Percentiles rank a stretch among this genome's conserved stretches.
phyloP scores from a whole-genome alignment of 495 filamentous ascomycete species.

The Podospora pseudopauciseta region DNA sequence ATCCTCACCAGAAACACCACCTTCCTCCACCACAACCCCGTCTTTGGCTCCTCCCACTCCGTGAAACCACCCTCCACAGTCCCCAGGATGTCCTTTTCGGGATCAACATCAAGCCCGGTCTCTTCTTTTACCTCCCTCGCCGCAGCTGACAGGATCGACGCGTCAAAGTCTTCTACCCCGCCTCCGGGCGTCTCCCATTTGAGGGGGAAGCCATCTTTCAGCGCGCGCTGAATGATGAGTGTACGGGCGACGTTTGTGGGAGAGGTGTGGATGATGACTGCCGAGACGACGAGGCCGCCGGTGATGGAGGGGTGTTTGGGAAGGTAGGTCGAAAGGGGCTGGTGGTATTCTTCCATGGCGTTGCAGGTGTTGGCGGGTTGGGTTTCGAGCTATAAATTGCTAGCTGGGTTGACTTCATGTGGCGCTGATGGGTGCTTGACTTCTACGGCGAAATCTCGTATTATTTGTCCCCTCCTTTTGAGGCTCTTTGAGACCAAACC shows the following conservation, averaged over 20 bases:
- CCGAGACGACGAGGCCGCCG: conserved; percentile 30
- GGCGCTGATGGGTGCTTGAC: no score
- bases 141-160: conserved; percentile 41
- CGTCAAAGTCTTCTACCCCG: conserved; percentile 40
- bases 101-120: conserved; percentile 38
- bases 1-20: conserved; percentile 35
- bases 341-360: background rate
- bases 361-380: background rate
- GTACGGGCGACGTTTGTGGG: conserved; percentile 22
- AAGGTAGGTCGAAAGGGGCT: conserved; percentile 21
- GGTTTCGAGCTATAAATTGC: background rate
- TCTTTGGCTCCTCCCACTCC: conserved; percentile 16
- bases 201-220: conserved; percentile 42
- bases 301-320: conserved; percentile 21
- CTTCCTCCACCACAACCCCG: conserved; percentile 29
- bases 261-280: conserved; percentile 30
- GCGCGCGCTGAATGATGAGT: conserved; percentile 48
- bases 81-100: conserved; percentile 25
- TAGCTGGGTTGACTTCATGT: background rate
- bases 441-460: background rate
- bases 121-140: conserved; percentile 52
- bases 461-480: background rate
- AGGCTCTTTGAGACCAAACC: background rate
- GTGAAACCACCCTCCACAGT: background rate
- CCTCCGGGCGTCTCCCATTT: conserved; percentile 53